Evolutionary conservation across 305 asterid species (phyloP).

Genomic region (Fraxinus dipetala): DNA sequence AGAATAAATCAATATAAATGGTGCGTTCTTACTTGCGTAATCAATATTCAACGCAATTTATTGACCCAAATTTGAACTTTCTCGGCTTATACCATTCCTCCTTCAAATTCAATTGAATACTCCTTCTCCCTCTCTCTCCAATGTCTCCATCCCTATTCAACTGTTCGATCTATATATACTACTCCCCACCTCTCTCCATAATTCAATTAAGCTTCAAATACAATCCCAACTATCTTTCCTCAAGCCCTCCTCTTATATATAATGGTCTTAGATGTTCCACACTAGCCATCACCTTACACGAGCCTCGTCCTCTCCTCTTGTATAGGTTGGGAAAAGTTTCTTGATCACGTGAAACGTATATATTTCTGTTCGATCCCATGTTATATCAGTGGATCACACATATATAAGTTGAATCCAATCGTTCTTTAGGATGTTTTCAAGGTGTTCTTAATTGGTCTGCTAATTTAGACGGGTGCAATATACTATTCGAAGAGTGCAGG

Average conservation of each 20-base stretch:
- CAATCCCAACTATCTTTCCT: constrained; percentile 21
- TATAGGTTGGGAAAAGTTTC: neutral
- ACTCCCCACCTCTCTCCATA: constrained; percentile 7
- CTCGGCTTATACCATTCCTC: neutral
- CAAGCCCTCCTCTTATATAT: constrained; percentile 23
- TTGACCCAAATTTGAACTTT: neutral
- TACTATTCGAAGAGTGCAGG: neutral
- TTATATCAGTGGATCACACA: neutral
- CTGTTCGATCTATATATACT: neutral
- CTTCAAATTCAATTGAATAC: neutral
- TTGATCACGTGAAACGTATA: neutral
- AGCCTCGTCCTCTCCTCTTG: neutral
- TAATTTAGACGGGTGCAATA: neutral
- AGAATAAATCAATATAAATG: too few relatives aligned
- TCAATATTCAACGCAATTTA: neutral
- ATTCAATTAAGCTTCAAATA: constrained; percentile 19
- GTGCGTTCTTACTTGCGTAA: neutral
- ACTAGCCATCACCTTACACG: neutral
- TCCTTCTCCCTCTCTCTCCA: neutral
- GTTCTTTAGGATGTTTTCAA: neutral
- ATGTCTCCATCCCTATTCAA: neutral
- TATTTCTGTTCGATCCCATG: neutral
- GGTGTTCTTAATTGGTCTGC: neutral
- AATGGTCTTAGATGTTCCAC: constrained; percentile 11
- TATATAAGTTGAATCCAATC: neutral